Conservation (phyloP, 306 rosid species). For the Fagus sylvatica region DNA sequence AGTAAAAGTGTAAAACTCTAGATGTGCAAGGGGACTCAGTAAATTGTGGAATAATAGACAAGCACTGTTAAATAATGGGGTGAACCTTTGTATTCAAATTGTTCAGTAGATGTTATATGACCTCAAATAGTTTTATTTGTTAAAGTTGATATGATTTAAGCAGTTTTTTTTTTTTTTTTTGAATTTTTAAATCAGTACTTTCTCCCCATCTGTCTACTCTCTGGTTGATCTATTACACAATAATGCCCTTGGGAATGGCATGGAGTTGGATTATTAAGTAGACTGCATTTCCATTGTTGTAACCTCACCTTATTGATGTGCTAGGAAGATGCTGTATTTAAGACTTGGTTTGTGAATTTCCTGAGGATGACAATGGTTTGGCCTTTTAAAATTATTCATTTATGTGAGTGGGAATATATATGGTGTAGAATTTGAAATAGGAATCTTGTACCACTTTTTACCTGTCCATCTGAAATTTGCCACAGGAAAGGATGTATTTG, state of each 20-base stretch:
- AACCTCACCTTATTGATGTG: not conserved
- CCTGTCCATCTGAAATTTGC: not conserved
- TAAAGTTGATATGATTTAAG: not conserved
- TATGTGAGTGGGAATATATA: not conserved
- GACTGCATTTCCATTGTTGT: not conserved
- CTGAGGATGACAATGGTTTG: not conserved
- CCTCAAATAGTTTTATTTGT: constrained; percentile 7
- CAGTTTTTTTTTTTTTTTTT: not conserved
- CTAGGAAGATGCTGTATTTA: not conserved
- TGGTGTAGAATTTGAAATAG: not conserved
- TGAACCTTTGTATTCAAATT: no score
- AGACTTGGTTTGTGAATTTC: not conserved
- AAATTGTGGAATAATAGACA: no score
- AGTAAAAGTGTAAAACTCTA: no score
- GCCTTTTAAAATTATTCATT: not conserved
- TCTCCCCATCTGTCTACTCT: not conserved
- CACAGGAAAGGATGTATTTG: not conserved
- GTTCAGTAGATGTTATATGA: constrained; percentile 16
- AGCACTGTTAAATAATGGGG: not conserved
- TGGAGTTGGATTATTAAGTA: not conserved
- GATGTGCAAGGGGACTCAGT: no score
- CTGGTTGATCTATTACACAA: not conserved
- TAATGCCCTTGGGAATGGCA: not conserved
- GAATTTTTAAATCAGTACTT: not conserved
- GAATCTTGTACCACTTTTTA: not conserved